These are phyloP conservation scores for Phytophthora vignae DNA, from an alignment of 352 stramenopile species.

Conservation along the genomic window DNA sequence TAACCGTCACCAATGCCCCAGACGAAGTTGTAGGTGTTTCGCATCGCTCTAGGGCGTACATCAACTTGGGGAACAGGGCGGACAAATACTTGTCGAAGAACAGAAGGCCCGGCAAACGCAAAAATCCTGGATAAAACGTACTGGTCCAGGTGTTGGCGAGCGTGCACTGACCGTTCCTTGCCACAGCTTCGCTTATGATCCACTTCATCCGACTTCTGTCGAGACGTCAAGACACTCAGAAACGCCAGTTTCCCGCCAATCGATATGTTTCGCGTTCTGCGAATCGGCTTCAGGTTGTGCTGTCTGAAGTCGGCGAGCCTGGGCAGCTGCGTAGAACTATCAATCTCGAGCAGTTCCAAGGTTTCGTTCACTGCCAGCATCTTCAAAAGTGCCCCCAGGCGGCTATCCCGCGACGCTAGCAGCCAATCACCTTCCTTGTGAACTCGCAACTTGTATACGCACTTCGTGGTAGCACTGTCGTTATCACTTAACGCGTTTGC, in stretches of 20 bases:
- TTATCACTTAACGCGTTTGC: background rate
- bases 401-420: background rate
- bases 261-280: background rate
- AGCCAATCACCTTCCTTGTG: background rate
- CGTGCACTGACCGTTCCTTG: background rate
- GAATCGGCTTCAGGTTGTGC: constrained; percentile 2
- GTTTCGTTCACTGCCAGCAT: constrained; percentile 5
- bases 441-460: background rate
- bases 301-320: background rate
- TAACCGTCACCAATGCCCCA: too few relatives aligned
- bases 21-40: too few relatives aligned
- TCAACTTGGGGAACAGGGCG: background rate
- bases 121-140: constrained; percentile 3
- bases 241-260: constrained; percentile 1
- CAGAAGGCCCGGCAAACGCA: background rate
- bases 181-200: background rate
- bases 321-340: background rate
- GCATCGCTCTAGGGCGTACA: too few relatives aligned
- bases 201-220: background rate
- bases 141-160: background rate
- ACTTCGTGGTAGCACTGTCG: background rate
- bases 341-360: background rate
- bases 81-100: constrained; percentile 1
- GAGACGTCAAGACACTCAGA: constrained; percentile 4
- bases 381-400: background rate